Percentiles rank a stretch among this genome's conserved stretches.
Conservation (phyloP, 257 asterid species). For the Lithospermum erythrorhizon region DNA sequence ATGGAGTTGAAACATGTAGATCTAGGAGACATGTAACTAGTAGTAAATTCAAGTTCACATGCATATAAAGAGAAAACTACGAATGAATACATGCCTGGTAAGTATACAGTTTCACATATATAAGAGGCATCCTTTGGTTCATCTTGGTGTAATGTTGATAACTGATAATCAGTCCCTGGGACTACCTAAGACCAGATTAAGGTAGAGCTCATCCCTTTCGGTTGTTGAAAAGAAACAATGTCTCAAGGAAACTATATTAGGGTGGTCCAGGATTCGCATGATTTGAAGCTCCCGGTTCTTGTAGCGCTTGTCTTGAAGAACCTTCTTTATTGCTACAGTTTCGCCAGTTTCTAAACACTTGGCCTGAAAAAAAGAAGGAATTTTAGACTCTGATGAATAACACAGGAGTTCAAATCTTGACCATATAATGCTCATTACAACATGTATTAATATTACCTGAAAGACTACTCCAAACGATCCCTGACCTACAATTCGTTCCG, state of each 20-base stretch:
- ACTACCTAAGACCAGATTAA: constrained; percentile 81
- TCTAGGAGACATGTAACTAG: not conserved
- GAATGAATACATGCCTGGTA: constrained; percentile 42
- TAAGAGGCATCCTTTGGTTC: constrained; percentile 76
- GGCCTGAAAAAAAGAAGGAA: constrained; percentile 32
- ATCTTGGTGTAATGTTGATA: constrained; percentile 66
- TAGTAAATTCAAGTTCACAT: not conserved
- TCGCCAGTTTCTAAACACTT: constrained; percentile 84
- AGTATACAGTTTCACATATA: constrained; percentile 66
- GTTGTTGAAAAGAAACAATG: constrained; percentile 80
- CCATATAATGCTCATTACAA: constrained; percentile 1
- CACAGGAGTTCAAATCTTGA: not conserved
- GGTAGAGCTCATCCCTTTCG: constrained; percentile 69
- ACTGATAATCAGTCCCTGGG: constrained; percentile 79
- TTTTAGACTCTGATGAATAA: no score
- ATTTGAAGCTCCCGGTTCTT: constrained; percentile 82
- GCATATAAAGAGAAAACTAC: no score
- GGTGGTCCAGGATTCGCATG: constrained; percentile 79
- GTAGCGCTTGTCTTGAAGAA: constrained; percentile 84
- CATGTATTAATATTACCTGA: constrained; percentile 35
- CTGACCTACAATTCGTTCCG: constrained; percentile 76
- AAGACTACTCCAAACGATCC: constrained; percentile 86
- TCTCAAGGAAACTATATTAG: constrained; percentile 57
- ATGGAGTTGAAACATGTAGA: not conserved
- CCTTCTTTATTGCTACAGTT: constrained; percentile 81